A percentile compares a stretch with the other conserved stretches of the same genome.
These are phyloP conservation scores for Dichotomopilus funicola DNA, from an alignment of 2,329 filamentous ascomycete genomes.

Conservation along the genomic window DNA sequence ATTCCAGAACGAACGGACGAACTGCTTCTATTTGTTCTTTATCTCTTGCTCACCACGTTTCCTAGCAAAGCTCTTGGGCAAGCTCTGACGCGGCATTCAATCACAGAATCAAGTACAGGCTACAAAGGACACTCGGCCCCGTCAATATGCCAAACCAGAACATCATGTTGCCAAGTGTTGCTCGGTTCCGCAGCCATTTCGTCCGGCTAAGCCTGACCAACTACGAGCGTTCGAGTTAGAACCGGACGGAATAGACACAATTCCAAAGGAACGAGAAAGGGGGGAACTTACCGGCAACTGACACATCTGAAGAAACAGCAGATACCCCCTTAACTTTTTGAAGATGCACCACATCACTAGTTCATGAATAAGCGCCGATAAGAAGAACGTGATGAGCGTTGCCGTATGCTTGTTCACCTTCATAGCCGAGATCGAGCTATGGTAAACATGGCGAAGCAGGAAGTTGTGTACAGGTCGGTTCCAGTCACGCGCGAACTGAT, in stretches of 20 bases:
- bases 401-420: conserved; percentile 63
- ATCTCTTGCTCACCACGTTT: neutral
- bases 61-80: neutral
- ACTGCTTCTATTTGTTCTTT: neutral
- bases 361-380: conserved; percentile 67
- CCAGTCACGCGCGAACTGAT: conserved; percentile 76
- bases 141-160: conserved; percentile 78
- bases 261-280: no score
- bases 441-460: conserved; percentile 71
- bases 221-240: conserved; percentile 24
- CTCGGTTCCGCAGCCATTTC: conserved; percentile 54
- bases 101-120: conserved; percentile 52
- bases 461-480: conserved; percentile 75
- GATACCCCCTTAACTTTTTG: conserved; percentile 67
- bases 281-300: conserved; percentile 54
- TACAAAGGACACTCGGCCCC: conserved; percentile 61
- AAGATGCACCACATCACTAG: conserved; percentile 77
- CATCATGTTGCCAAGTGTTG: conserved; percentile 62
- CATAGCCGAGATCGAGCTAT: conserved; percentile 67
- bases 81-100: neutral
- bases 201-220: conserved; percentile 62
- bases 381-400: conserved; percentile 68
- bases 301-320: conserved; percentile 66
- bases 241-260: neutral
- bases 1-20: no score